Evolutionary conservation across 495 filamentous ascomycete genomes (phyloP).

Genomic region (Saxispiralis lemnorum): DNA sequence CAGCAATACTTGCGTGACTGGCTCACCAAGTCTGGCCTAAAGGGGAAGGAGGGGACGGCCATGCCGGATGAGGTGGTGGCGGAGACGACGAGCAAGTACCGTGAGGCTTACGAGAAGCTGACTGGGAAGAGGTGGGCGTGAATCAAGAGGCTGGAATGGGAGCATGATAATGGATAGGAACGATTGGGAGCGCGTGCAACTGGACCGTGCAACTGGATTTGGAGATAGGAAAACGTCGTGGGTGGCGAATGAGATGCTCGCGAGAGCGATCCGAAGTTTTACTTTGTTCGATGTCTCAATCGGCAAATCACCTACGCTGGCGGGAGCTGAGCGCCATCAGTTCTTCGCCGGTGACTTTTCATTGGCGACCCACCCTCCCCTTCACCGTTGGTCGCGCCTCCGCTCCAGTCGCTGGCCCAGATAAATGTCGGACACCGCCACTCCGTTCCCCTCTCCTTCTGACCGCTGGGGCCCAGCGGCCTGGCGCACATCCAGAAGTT

Average conservation of each 20-base stretch:
- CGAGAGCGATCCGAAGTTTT: too few species aligned
- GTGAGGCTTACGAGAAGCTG: slow-evolving; percentile 51
- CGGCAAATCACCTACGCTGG: too few species aligned
- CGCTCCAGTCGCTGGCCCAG: slow-evolving; percentile 71
- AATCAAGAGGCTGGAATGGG: too few species aligned
- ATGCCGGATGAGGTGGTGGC: slow-evolving; percentile 48
- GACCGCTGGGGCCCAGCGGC: slow-evolving; percentile 64
- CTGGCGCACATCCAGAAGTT: slow-evolving; percentile 71
- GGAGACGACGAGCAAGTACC: slow-evolving; percentile 47
- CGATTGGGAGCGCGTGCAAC: too few species aligned
- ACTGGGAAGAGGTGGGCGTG: slow-evolving; percentile 32
- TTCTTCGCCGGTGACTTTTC: too few species aligned
- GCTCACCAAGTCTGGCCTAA: slow-evolving; percentile 51
- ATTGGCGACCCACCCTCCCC: too few species aligned
- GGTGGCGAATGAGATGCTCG: too few species aligned
- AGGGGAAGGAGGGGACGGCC: slow-evolving; percentile 49
- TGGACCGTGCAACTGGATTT: too few species aligned
- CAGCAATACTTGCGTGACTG: slow-evolving; percentile 72
- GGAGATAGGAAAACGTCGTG: too few species aligned
- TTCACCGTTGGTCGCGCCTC: not conserved
- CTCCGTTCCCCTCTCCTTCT: slow-evolving; percentile 62
- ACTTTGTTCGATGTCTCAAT: too few species aligned
- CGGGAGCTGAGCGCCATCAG: too few species aligned
- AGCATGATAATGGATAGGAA: too few species aligned
- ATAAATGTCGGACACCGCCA: slow-evolving; percentile 82